phyloP scores from a whole-genome alignment of 2,329 filamentous ascomycete genomes.

The Neurospora crassa region DNA sequence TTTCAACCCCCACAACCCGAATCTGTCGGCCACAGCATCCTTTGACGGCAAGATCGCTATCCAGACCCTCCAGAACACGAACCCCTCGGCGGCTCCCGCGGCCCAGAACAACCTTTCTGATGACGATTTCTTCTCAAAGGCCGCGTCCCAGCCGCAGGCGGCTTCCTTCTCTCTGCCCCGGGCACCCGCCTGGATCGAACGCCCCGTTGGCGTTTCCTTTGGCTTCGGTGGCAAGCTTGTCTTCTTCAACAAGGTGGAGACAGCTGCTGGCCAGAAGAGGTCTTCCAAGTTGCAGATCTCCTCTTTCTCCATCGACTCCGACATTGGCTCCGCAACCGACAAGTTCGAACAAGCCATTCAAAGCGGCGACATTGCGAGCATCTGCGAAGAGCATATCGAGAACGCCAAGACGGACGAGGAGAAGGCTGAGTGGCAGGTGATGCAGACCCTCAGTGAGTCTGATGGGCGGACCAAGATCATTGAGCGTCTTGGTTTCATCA shows the following conservation, averaged over 20 bases:
- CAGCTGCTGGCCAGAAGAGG: conserved; percentile 51
- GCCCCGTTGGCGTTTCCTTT: conserved; percentile 79
- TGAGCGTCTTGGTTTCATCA: conserved; percentile 80
- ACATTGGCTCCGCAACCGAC: conserved; percentile 73
- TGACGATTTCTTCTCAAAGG: conserved; percentile 93
- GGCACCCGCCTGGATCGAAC: conserved; percentile 83
- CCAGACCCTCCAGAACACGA: conserved; percentile 91
- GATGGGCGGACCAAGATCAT: conserved; percentile 81
- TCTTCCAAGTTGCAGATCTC: conserved; percentile 75
- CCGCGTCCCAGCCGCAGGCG: conserved; percentile 82
- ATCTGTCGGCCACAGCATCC: conserved; percentile 85
- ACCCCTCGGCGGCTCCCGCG: conserved; percentile 57
- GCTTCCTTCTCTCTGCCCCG: conserved; percentile 80
- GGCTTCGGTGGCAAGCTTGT: conserved; percentile 93
- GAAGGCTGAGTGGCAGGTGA: conserved; percentile 91
- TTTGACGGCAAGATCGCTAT: conserved; percentile 95
- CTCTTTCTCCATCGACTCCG: conserved; percentile 79
- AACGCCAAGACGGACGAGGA: conserved; percentile 77
- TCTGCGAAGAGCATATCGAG: conserved; percentile 72
- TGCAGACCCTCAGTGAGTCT: conserved; percentile 76
- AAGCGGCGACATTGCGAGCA: conserved; percentile 63
- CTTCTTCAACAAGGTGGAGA: conserved; percentile 52
- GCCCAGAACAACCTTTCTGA: conserved; percentile 67
- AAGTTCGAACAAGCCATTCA: conserved; percentile 78
- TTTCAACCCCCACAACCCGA: conserved; percentile 90